Percentiles rank a stretch among this genome's conserved stretches.
Evolutionary conservation across 2,329 filamentous ascomycete species (phyloP).

Genomic region (Cephalotrichum gorgonifer): DNA sequence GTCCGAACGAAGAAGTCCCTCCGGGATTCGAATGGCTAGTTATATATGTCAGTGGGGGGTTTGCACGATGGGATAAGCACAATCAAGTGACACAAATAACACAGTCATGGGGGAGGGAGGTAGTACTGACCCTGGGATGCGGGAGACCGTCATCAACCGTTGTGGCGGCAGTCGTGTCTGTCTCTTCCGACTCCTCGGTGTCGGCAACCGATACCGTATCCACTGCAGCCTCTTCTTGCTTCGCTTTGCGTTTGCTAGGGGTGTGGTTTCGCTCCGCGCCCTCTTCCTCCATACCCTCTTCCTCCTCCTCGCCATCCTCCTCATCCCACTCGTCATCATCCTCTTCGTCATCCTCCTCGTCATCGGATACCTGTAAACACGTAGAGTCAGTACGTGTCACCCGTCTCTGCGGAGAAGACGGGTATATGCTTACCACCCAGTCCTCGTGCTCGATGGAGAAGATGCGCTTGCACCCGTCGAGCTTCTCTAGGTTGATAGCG

Average conservation of each 20-base stretch:
- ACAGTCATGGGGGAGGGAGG: not conserved
- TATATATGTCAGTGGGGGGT: not conserved
- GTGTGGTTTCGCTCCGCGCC: constrained; percentile 32
- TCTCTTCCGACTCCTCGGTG: constrained; percentile 27
- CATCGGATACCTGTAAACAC: constrained; percentile 40
- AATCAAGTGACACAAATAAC: not conserved
- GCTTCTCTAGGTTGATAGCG: constrained; percentile 83
- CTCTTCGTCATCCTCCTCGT: constrained; percentile 52
- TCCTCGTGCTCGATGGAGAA: constrained; percentile 76
- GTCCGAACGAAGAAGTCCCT: constrained; percentile 89
- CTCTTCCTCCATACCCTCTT: constrained; percentile 34
- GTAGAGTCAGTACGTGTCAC: not conserved
- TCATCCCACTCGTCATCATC: constrained; percentile 45
- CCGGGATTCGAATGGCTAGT: constrained; percentile 74
- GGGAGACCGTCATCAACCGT: constrained; percentile 65
- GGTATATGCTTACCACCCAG: constrained; percentile 63
- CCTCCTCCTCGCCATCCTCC: constrained; percentile 40
- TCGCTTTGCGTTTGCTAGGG: constrained; percentile 47
- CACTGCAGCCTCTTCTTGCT: constrained; percentile 28
- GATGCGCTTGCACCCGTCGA: constrained; percentile 88
- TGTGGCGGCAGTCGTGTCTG: constrained; percentile 18
- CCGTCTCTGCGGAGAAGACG: not conserved
- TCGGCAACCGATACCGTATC: constrained; percentile 13
- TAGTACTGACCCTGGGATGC: constrained; percentile 41
- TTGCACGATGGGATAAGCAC: not conserved